A percentile compares a stretch with the other conserved stretches of the same genome.
These are phyloP conservation scores for Elaphomyces granulatus DNA, from an alignment of 495 filamentous ascomycete species.

Conservation along the genomic window DNA sequence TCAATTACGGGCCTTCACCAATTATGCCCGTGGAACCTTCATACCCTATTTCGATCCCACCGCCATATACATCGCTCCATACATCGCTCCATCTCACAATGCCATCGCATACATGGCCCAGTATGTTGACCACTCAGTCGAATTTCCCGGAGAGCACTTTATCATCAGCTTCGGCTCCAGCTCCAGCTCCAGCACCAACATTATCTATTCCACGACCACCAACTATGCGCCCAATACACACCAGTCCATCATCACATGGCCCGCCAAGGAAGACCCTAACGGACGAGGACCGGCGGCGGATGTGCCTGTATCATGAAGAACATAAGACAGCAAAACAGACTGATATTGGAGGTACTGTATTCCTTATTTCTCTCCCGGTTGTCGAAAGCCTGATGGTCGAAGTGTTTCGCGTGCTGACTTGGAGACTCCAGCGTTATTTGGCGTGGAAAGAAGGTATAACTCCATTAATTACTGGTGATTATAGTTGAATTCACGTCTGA, in stretches of 20 bases:
- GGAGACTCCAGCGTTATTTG: slow-evolving; percentile 57
- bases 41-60: slow-evolving; percentile 33
- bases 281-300: slow-evolving; percentile 76
- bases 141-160: slow-evolving; percentile 28
- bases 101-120: slow-evolving; percentile 57
- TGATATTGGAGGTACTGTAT: slow-evolving; percentile 69
- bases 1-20: slow-evolving; percentile 22
- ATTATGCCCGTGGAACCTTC: slow-evolving; percentile 26
- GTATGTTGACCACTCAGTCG: slow-evolving; percentile 48
- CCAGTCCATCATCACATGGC: slow-evolving; percentile 29
- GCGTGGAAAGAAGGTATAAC: slow-evolving; percentile 90
- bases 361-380: slow-evolving; percentile 3
- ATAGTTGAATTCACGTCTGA: neutral
- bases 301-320: slow-evolving; percentile 94
- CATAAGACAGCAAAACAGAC: slow-evolving; percentile 93
- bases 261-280: slow-evolving; percentile 80
- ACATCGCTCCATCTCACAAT: slow-evolving; percentile 41
- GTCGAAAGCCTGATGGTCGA: slow-evolving; percentile 1
- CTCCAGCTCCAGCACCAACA: slow-evolving; percentile 5
- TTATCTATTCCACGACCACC: slow-evolving; percentile 5
- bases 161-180: slow-evolving; percentile 4
- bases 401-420: slow-evolving; percentile 10
- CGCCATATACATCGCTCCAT: slow-evolving; percentile 35
- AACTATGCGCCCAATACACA: slow-evolving; percentile 5
- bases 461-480: slow-evolving; percentile 3